Conservation (phyloP, 352 stramenopile genomes). For the Peronospora belbahrii region DNA sequence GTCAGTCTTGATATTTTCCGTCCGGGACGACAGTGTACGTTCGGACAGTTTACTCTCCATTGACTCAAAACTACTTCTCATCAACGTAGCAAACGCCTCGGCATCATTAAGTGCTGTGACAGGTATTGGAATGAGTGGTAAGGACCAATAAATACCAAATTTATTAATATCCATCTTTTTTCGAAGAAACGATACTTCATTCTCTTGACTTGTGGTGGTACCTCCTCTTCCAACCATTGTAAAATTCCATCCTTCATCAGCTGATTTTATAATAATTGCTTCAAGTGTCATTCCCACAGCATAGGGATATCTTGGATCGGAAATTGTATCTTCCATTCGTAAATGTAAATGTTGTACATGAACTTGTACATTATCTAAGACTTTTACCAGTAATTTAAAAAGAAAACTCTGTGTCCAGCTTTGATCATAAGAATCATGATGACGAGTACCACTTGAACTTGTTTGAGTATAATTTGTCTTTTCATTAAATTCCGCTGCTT, state of each 20-base stretch:
- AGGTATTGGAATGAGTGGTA: slow-evolving; percentile 42
- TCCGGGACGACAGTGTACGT: slow-evolving; percentile 3
- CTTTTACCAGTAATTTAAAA: slow-evolving; percentile 72
- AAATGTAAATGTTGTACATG: slow-evolving; percentile 73
- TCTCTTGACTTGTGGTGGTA: not conserved
- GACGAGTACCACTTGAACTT: no score
- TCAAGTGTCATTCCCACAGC: slow-evolving; percentile 69
- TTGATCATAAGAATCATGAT: no score
- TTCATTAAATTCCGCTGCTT: slow-evolving; percentile 56
- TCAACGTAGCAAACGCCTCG: slow-evolving; percentile 52
- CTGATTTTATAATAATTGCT: slow-evolving; percentile 76
- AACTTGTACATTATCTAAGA: slow-evolving; percentile 81
- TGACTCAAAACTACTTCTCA: slow-evolving; percentile 57
- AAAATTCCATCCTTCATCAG: slow-evolving; percentile 76
- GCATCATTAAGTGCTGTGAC: slow-evolving; percentile 37
- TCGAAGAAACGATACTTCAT: slow-evolving; percentile 37
- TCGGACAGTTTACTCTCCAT: not conserved
- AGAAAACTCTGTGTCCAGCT: slow-evolving; percentile 72
- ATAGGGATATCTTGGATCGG: slow-evolving; percentile 35
- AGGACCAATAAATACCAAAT: slow-evolving; percentile 74
- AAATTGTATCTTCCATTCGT: slow-evolving; percentile 59
- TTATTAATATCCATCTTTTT: slow-evolving; percentile 83
- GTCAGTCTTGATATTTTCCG: not conserved
- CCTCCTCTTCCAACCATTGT: slow-evolving; percentile 61
- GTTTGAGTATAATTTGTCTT: slow-evolving; percentile 25